Base-by-base conservation (phyloP, 352 stramenopile genomes). In the Blastocystis sp. region DNA sequence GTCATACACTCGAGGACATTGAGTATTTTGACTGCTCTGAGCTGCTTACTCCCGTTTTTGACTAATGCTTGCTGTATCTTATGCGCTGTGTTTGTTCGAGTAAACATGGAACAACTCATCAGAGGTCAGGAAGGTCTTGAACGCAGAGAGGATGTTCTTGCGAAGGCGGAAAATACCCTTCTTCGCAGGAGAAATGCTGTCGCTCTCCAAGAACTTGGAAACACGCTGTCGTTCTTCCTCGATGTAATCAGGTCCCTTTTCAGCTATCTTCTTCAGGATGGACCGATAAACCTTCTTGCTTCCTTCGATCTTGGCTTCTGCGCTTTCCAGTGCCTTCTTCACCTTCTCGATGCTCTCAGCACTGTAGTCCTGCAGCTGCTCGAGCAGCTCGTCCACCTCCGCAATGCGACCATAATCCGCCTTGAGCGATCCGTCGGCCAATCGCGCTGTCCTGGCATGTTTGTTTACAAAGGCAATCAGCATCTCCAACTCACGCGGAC, bases 101-200 rank as follows among this genome's bases (percentile, higher is more conserved):
- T n/a, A 59, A n/a, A n/a, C 11, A n/a, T 59, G 50, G 50, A 47
- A 73, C 29, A 45, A 8, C 23, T 73, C 62, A 8, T 18, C 39
- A 29, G 41, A 20, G 7, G 11, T 34, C 15, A 80, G n/a, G 18
- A 54, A 37, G 26, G 29, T 45, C 37, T 34, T 7, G n/a, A 88
- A 88, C 29, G 62, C 66, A 20, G 75, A 7, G 37, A 88, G 29
- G 20, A 88, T 43, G 39, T 88, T 88, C 37, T 23, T 6, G 2
- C 77, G 45, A n/a, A 88, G 47, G n/a, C 55, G 53, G 77, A 88
- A 88, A 13, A 79, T 63, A 8, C 37, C 59, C 66, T 77, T 79
- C 77, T 88, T 88, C 13, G 7, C 23, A 29, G 45, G 45, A 53
- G 45, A 20, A 76, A 88, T 88, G 6, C 18, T 45, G 8, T 79